A percentile compares a stretch with the other conserved stretches of the same genome.
Evolutionary conservation across 345 rosid species (phyloP).

Genomic region (Mercurialis annua): DNA sequence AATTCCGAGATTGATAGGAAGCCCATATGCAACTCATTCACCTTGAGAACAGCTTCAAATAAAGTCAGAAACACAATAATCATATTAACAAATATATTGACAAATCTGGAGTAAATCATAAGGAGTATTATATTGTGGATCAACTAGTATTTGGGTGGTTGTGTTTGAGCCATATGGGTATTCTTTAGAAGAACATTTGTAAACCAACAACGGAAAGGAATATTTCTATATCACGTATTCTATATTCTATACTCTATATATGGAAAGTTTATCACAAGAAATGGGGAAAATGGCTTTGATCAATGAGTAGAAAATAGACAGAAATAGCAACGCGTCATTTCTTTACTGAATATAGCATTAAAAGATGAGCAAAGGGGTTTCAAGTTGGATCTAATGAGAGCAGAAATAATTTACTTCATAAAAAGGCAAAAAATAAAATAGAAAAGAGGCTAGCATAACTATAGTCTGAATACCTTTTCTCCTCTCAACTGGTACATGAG

Average conservation of each 20-base stretch:
- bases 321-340: background rate
- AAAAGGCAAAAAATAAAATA: background rate
- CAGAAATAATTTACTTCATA: background rate
- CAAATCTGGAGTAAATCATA: conserved; percentile 1
- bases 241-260: too few relatives aligned
- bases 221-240: too few relatives aligned
- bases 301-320: background rate
- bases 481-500: conserved; percentile 68
- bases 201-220: too few relatives aligned
- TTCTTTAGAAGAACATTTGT: too few relatives aligned
- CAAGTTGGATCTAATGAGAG: background rate
- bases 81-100: background rate
- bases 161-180: conserved; percentile 4
- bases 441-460: conserved; percentile 8
- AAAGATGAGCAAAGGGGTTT: background rate
- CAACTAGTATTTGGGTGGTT: too few relatives aligned
- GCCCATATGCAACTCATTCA: conserved; percentile 79
- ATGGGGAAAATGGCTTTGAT: background rate
- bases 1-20: conserved; percentile 80
- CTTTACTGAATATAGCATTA: conserved; percentile 1
- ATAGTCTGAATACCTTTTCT: conserved; percentile 41
- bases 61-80: conserved; percentile 9
- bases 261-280: too few relatives aligned
- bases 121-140: too few relatives aligned
- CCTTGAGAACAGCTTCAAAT: conserved; percentile 51